A percentile compares a stretch with the other conserved stretches of the same genome.
phyloP scores from a whole-genome alignment of 164 flowering plant species.

The Liriodendron chinense region DNA sequence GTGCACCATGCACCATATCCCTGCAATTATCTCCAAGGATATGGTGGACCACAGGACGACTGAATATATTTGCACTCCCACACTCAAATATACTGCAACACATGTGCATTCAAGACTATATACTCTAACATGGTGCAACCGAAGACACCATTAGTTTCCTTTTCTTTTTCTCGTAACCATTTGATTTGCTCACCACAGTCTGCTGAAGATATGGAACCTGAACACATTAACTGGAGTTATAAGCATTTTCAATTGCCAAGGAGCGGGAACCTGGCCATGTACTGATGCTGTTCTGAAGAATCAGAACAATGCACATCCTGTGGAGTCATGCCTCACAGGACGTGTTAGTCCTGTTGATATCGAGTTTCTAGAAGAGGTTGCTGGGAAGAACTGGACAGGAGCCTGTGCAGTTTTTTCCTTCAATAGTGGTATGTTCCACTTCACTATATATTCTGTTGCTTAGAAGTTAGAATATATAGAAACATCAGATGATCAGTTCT shows the following conservation, averaged over 20 bases:
- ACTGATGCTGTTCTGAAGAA: constrained; percentile 23
- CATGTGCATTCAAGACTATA: too few species aligned
- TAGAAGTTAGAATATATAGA: neutral
- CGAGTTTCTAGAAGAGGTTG: constrained; percentile 51
- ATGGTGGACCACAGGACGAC: too few species aligned
- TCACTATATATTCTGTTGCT: neutral
- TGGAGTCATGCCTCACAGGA: constrained; percentile 27
- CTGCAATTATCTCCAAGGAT: too few species aligned
- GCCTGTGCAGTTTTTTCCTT: constrained; percentile 58
- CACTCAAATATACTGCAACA: too few species aligned
- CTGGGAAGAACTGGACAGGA: constrained; percentile 43
- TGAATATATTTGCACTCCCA: too few species aligned
- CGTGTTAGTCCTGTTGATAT: constrained; percentile 50
- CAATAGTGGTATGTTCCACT: constrained; percentile 33
- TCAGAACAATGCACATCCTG: neutral
- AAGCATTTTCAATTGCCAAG: constrained; percentile 72
- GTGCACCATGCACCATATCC: too few species aligned
- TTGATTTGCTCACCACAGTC: constrained; percentile 24
- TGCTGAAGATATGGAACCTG: constrained; percentile 73
- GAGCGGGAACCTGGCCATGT: constrained; percentile 65
- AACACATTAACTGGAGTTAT: constrained; percentile 58
- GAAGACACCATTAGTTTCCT: neutral
- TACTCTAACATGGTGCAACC: too few species aligned
- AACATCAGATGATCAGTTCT: neutral
- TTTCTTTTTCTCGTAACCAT: neutral